Conservation (phyloP, 768 basidiomycete species). For the Hericium alpestre region DNA sequence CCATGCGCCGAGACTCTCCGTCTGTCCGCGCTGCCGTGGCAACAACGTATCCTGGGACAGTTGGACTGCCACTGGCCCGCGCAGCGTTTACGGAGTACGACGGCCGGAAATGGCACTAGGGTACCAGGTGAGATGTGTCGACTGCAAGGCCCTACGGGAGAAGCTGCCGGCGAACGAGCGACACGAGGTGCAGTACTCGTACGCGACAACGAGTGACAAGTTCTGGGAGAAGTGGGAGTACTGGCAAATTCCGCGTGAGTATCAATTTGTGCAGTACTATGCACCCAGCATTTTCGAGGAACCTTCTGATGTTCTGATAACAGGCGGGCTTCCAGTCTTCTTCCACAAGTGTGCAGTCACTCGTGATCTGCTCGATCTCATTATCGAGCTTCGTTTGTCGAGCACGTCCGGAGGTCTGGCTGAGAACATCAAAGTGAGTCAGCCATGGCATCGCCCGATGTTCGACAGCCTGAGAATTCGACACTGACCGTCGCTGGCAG, state of each 20-base stretch:
- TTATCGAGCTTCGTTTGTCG: conserved; percentile 16
- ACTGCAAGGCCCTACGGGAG: not conserved
- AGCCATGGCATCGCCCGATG: not conserved
- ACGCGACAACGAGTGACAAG: conserved; percentile 10
- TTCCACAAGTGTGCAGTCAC: conserved; percentile 14
- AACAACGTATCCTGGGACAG: not conserved
- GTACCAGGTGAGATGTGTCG: not conserved
- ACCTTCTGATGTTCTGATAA: not conserved
- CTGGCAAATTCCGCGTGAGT: conserved; percentile 17
- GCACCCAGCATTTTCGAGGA: no score
- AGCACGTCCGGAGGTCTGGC: conserved; percentile 13
- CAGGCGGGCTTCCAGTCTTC: conserved; percentile 16
- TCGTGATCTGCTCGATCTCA: conserved; percentile 16
- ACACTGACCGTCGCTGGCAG: conserved; percentile 2
- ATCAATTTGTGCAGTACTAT: no score
- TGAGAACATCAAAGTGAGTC: conserved; percentile 16
- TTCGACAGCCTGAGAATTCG: not conserved
- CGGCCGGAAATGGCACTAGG: not conserved
- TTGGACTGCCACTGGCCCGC: not conserved
- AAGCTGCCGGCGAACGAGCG: not conserved
- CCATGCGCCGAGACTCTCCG: not conserved
- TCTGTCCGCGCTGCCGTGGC: not conserved
- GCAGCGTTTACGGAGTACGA: not conserved
- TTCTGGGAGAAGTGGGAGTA: conserved; percentile 15
- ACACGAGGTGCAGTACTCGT: conserved; percentile 1